A percentile compares a stretch with the other conserved stretches of the same genome.
Evolutionary conservation across 2,329 filamentous ascomycete genomes (phyloP).

Genomic region (Aureobasidium sp.): DNA sequence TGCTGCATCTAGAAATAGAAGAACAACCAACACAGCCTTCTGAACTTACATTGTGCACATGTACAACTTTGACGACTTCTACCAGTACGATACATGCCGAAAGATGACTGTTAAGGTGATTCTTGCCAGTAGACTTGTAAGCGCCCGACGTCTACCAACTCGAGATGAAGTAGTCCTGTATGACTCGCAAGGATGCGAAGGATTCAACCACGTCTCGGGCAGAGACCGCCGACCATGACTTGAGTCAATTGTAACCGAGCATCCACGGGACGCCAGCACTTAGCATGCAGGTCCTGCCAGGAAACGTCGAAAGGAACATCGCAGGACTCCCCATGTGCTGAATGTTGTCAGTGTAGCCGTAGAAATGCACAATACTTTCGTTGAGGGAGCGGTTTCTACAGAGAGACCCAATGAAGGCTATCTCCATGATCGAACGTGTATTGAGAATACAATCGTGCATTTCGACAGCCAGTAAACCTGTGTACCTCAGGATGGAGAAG

Average conservation of each 20-base stretch:
- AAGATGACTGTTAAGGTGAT: neutral
- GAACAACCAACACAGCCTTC: neutral
- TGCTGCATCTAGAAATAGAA: neutral
- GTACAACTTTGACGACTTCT: neutral
- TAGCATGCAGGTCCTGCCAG: neutral
- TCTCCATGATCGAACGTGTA: too few species aligned
- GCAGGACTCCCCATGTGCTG: neutral
- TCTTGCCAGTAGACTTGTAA: neutral
- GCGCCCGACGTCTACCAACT: neutral
- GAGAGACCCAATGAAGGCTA: too few species aligned
- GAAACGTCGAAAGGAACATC: neutral
- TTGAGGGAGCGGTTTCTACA: too few species aligned
- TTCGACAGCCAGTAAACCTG: too few species aligned
- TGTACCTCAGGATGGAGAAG: too few species aligned
- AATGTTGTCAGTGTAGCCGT: too few species aligned
- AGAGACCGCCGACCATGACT: neutral
- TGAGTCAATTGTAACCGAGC: neutral
- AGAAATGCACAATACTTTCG: too few species aligned
- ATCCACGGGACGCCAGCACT: neutral
- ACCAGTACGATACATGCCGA: neutral
- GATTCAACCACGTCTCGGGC: neutral
- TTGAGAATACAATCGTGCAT: too few species aligned
- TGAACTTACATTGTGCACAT: neutral
- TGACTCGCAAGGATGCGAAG: neutral
- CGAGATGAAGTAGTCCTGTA: constrained; percentile 2